Conservation (phyloP, 176 grass and related monocot species). For the Oryza officinalis region DNA sequence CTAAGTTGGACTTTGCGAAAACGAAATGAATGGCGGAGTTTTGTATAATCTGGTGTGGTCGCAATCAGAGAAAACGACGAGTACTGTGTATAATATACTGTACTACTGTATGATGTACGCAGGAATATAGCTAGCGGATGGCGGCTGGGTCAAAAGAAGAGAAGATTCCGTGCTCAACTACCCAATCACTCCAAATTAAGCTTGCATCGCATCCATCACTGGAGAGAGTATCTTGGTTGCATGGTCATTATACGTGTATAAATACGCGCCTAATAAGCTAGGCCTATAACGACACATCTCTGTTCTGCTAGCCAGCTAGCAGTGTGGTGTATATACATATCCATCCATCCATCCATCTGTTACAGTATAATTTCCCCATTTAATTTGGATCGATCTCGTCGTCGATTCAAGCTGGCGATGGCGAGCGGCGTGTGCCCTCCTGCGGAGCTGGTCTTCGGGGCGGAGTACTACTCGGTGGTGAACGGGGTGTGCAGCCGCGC, state of each 20-base stretch:
- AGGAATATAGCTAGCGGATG: background rate
- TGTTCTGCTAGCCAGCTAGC: too few relatives aligned
- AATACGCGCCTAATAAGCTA: too few relatives aligned
- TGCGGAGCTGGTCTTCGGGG: constrained; percentile 53
- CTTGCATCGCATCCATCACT: too few relatives aligned
- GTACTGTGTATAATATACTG: background rate
- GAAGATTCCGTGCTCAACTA: background rate
- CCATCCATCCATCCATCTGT: too few relatives aligned
- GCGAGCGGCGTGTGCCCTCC: constrained; percentile 53
- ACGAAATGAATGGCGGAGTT: background rate
- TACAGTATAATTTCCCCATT: too few relatives aligned
- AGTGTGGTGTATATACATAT: too few relatives aligned
- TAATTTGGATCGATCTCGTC: too few relatives aligned
- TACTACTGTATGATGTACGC: background rate
- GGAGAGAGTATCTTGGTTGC: too few relatives aligned
- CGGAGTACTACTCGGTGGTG: constrained; percentile 65
- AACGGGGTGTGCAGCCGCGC: constrained; percentile 58
- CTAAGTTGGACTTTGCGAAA: background rate
- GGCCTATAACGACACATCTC: too few relatives aligned
- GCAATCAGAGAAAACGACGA: background rate
- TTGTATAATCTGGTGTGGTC: background rate
- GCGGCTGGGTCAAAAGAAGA: background rate
- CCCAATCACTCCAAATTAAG: background rate
- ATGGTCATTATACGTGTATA: too few relatives aligned
- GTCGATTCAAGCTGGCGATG: background rate